Evolutionary conservation across 2,329 filamentous ascomycete species (phyloP), one percentile per base, ranked within the genome.

Genomic region (Westerdykella ornata): DNA sequence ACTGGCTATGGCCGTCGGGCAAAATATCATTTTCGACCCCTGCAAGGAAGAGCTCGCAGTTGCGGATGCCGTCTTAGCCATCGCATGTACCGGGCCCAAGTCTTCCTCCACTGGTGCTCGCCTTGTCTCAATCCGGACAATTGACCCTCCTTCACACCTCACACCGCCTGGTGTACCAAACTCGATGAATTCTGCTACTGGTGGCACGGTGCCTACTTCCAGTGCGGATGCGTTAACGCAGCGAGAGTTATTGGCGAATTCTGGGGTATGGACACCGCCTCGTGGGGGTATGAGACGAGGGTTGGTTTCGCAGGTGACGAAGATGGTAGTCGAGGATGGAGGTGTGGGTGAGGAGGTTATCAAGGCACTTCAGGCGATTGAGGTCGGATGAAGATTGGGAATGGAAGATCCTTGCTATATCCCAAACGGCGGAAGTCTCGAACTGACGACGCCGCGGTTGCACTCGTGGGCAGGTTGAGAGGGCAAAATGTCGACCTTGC

Each of bases 11-110:
- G 80, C 85, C 3, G 83, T 95, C 0, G 86, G 84, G 43, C 75
- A 84, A 44, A 97, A 92, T 63, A 82, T 95, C 67, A 84, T 98
- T 50, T 96, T 97, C 69, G 92, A 98, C 63, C 90, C 92, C 0
- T 84, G 80, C 39, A 82, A 83, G 52, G 89, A 96, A 63, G 92
- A 98, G 66, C 81, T 98, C 13, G 86, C 88, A 2, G 90, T 97
- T 3, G 92, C 92, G 1, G 90, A 97, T 58, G 81, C 83, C 11
- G 86, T 92, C 3, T 73, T 97, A 35, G 92, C 90, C 1, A 78
- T 97, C 4, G 94, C 88, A 0, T 76, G 94, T 26, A 79, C 79
- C 4, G 59, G 57, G 15, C 44, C 57, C 1, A 37, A 47, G 7
- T 37, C 54, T 1, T 51, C 59, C 1, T 39, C 52, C 3, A 49